These are phyloP conservation scores for Populus hybrid DNA, from an alignment of 441 rosid genomes.

Conservation along the genomic window DNA sequence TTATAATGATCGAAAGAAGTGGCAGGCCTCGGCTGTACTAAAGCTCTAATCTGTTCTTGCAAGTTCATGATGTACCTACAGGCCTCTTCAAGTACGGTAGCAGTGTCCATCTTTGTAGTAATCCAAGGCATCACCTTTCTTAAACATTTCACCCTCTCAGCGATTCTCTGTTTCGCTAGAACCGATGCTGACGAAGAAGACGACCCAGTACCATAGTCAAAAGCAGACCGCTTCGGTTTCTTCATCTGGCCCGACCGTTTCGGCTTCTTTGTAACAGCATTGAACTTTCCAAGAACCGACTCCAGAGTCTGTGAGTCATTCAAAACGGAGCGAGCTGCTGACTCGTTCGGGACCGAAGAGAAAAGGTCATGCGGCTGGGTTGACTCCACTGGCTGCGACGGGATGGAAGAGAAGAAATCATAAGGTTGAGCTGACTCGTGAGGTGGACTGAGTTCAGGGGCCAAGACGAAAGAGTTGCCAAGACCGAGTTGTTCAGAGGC, in stretches of 20 bases:
- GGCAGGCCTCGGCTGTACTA: neutral
- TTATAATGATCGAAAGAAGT: neutral
- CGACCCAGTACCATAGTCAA: neutral
- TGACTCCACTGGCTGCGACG: neutral
- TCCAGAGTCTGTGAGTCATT: neutral
- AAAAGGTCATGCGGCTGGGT: neutral
- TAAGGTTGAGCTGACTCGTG: neutral
- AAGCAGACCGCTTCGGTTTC: neutral
- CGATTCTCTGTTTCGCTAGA: neutral
- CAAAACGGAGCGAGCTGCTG: neutral
- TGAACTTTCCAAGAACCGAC: neutral
- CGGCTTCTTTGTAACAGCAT: neutral
- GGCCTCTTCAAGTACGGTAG: neutral
- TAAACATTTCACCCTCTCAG: neutral
- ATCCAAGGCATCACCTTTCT: neutral
- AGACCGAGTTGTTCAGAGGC: no score
- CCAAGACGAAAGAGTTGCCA: no score
- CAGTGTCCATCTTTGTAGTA: conserved; percentile 1
- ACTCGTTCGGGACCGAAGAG: no score
- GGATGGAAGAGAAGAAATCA: neutral
- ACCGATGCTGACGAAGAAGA: neutral
- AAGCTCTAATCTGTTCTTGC: neutral
- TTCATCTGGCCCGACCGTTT: neutral
- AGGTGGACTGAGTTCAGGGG: no score
- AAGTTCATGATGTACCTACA: neutral